Base-by-base conservation (phyloP, 371 early-diverging fungal species). In the Mucor sp. region DNA sequence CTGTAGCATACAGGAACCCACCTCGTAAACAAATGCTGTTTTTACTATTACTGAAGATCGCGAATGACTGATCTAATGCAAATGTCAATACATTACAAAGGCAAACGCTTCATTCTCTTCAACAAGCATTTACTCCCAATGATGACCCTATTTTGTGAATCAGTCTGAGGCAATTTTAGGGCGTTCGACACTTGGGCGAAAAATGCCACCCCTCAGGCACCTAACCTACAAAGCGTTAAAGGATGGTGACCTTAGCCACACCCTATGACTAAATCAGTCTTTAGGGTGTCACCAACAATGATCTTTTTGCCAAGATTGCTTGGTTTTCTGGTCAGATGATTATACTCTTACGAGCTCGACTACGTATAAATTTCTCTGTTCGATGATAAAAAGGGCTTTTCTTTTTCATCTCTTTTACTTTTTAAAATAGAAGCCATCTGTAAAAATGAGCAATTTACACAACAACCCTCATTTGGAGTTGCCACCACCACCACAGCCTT, bases 381-480 rank as follows among this genome's bases (percentile, higher is more conserved):
- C n/a, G 28, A 43, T 32, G 21, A 43, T 44, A 11, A 28, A 39
- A 35, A 35, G 14, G 39, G 19, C 25, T 21, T 17, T 25, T 28
- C 8, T 30, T 14, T 43, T 17, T 57, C 41, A 41, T 57, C 43
- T 44, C 30, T 44, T n/a, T 35, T 1, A 28, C 17, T 28, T 17
- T 17, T 28, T 55, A 0, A 47, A 9, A 47, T 21, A 21, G 9
- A 28, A 28, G 8, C 3, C 28, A 12, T 55, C 25, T 6, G 3
- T 15, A 15, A 14, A 55, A 28, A 64, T 64, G 65, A 35, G 43
- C 35, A 64, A 58, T 32, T 44, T 43, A 8, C 57, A 64, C 43
- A 43, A 57, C 30, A 64, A 64, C 14, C 65, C 65, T 21, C 65
- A 64, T 19, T 47, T 56, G 6, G 65, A 64, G 19, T 23, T 64